Base-by-base conservation (phyloP, 257 asterid species). In the Marsdenia floribunda region DNA sequence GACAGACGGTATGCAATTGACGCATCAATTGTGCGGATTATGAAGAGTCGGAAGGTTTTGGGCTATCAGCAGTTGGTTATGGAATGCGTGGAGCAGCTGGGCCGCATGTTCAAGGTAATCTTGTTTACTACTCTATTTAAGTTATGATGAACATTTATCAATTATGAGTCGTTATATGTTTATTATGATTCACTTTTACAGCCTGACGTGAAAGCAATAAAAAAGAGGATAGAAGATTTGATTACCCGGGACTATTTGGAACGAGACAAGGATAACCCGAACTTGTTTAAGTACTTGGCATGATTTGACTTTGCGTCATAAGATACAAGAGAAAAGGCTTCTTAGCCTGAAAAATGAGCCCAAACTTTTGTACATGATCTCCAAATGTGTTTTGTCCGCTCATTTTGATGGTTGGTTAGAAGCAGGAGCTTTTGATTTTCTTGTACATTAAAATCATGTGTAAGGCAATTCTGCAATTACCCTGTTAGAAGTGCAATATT, bases 131-230 rank as follows among this genome's bases (percentile, higher is more conserved):
- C 54, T 19, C 73, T 58, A 14, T 15, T 58, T 24, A 26, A 49
- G 13, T 12, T 46, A 19, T 54, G 6, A 13, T 1, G 16, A 22
- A 26, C 29, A 24, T 14, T 46, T 24, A n/a, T 24, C 10, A 29
- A 19, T 44, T 67, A 14, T 58, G 40, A 12, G n/a, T 22, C 54
- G 44, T 38, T 24, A 53, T 46, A 54, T 42, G 10, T 42, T 42
- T 24, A 18, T 29, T 64, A 29, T 40, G 44, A 74, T 69, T 70
- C 70, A 26, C 67, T 26, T 16, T 24, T 79, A 52, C 78, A 95
- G 99, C 99, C 99, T 22, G 99, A 95, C 72, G 96, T 95, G 44
- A 95, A 95, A 86, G 97, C 98, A 33, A 95, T 95, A 85, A 95
- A 95, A 85, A 95, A 95, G 88, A 89, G 99, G 81, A 92, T 95